Conservation (phyloP, 2,329 filamentous ascomycete species). For the Colletotrichum siamense region DNA sequence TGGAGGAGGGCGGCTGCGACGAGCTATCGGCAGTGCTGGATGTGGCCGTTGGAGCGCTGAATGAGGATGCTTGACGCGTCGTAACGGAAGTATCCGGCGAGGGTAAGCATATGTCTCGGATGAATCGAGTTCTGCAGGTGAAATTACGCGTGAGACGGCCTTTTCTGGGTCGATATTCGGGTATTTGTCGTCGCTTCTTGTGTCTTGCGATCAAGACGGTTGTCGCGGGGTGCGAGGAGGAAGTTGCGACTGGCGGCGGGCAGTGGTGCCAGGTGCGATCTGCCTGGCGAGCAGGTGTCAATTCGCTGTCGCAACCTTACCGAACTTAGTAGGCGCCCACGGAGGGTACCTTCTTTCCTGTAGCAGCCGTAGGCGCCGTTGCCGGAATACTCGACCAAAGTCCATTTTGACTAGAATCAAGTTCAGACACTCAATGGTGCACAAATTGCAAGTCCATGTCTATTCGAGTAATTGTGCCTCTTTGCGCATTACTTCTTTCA, state of each 20-base stretch:
- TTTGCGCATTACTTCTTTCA: background rate
- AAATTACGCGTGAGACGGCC: background rate
- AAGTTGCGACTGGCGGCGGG: background rate
- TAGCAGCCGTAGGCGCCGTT: background rate
- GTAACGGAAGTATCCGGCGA: background rate
- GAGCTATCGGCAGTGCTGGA: background rate
- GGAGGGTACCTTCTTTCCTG: background rate
- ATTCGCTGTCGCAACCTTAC: background rate
- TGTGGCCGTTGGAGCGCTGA: background rate
- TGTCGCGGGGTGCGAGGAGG: background rate
- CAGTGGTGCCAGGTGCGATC: background rate
- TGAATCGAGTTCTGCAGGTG: background rate
- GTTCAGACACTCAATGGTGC: fast-evolving
- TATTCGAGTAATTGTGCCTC: background rate
- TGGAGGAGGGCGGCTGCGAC: background rate
- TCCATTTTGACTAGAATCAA: background rate
- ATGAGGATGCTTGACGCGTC: background rate
- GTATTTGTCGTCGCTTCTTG: background rate
- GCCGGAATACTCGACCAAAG: background rate
- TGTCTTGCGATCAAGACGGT: background rate
- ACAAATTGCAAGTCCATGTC: background rate
- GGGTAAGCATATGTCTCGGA: too few species aligned
- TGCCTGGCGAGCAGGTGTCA: background rate
- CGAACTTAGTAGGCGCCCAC: background rate
- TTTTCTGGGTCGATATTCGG: background rate